phyloP scores from a whole-genome alignment of 2,329 filamentous ascomycete genomes.

The Aspergillus awamori region DNA sequence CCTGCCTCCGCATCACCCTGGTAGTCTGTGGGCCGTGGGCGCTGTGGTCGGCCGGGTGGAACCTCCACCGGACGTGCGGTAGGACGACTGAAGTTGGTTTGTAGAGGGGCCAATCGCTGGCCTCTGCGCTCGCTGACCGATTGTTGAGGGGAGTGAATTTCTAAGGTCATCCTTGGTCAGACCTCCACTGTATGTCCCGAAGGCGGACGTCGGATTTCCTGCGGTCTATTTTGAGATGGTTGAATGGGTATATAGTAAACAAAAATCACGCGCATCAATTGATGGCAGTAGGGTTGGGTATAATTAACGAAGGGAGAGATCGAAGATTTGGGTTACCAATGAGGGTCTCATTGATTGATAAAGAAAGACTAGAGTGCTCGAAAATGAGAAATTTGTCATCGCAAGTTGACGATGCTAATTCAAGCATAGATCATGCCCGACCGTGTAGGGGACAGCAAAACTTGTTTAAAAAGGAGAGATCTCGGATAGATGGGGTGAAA shows the following conservation, averaged over 20 bases:
- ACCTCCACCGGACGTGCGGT: conserved; percentile 21
- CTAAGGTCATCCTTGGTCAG: conserved; percentile 20
- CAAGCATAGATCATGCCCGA: conserved; percentile 5
- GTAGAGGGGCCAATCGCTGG: conserved; percentile 39
- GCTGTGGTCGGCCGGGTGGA: conserved; percentile 29
- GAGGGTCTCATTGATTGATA: conserved; percentile 1
- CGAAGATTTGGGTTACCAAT: not conserved
- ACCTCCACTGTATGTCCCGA: not conserved
- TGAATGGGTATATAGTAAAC: not conserved
- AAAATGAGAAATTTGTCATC: not conserved
- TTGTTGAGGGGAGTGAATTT: conserved; percentile 23
- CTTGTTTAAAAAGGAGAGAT: not conserved
- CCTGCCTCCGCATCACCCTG: conserved; percentile 29
- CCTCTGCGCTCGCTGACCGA: conserved; percentile 44
- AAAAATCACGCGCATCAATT: not conserved
- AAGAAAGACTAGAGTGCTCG: not conserved
- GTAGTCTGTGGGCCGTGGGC: conserved; percentile 38
- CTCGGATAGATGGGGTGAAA: not conserved
- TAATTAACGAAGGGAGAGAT: conserved; percentile 1
- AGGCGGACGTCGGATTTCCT: not conserved
- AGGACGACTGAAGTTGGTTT: conserved; percentile 42
- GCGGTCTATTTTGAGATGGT: not conserved
- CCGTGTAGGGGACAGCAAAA: not conserved
- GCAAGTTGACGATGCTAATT: not conserved
- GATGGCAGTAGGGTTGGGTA: not conserved